Evolutionary conservation across 2,329 filamentous ascomycete species (phyloP).

Genomic region (Trichophyton rubrum): DNA sequence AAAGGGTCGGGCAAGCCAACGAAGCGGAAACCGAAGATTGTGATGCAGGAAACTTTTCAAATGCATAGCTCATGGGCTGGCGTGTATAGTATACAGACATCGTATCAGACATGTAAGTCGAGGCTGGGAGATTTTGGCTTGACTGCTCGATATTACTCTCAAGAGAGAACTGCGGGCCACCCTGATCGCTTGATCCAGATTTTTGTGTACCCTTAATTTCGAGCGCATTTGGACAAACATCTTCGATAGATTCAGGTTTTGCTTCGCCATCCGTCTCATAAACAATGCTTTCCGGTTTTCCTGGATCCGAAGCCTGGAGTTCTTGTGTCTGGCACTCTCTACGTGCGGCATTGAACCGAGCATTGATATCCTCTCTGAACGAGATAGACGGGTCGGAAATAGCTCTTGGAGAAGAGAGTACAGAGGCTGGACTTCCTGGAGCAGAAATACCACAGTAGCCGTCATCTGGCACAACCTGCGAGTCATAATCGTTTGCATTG

Average conservation of each 20-base stretch:
- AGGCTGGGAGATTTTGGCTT: background rate
- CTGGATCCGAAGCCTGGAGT: background rate
- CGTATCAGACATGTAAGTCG: background rate
- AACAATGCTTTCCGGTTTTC: constrained; percentile 18
- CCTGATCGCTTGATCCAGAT: background rate
- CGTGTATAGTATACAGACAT: constrained; percentile 9
- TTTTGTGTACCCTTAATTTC: background rate
- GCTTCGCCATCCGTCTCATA: constrained; percentile 34
- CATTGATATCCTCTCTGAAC: background rate
- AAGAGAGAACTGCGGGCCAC: background rate
- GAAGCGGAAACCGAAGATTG: too few relatives aligned
- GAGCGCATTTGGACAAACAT: constrained; percentile 12
- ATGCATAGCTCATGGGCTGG: constrained; percentile 4
- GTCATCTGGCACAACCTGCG: background rate
- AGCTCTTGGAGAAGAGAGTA: background rate
- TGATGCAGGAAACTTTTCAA: constrained; percentile 4
- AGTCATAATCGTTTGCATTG: background rate
- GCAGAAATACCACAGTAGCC: background rate
- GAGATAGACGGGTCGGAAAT: background rate
- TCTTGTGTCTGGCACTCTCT: background rate
- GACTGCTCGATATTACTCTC: background rate
- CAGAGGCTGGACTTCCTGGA: background rate
- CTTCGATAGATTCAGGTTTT: constrained; percentile 22
- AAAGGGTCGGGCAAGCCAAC: too few relatives aligned
- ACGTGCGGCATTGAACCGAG: background rate